Conservation (phyloP, 148 eudicot genomes). For the Suaeda aralocaspica region DNA sequence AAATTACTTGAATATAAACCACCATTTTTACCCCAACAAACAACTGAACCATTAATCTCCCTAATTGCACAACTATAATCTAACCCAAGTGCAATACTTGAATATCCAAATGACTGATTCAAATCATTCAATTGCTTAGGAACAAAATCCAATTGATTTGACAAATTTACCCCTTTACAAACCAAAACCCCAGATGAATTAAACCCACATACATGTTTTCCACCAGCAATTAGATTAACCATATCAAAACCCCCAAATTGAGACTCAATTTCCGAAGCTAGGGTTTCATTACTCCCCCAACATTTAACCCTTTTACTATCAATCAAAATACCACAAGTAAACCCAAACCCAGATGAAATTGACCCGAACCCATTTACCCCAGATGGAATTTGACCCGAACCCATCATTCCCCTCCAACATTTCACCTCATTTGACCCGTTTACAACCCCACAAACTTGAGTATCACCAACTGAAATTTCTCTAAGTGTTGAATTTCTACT, state of each 20-base stretch:
- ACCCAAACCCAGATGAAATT: conserved; percentile 74
- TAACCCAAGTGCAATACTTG: conserved; percentile 47
- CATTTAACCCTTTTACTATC: conserved; percentile 38
- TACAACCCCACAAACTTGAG: conserved; percentile 53
- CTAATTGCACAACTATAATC: conserved; percentile 64
- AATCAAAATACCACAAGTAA: conserved; percentile 61
- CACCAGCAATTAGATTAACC: conserved; percentile 50
- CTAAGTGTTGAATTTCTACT: conserved; percentile 21
- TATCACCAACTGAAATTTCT: conserved; percentile 51
- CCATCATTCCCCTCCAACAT: conserved; percentile 34
- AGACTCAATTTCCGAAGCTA: conserved; percentile 34
- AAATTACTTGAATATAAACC: conserved; percentile 39
- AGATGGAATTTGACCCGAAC: conserved; percentile 15
- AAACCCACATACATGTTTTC: conserved; percentile 71
- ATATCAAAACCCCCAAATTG: conserved; percentile 38
- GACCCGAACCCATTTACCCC: conserved; percentile 24
- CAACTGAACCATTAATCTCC: conserved; percentile 38
- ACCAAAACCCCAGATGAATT: conserved; percentile 39
- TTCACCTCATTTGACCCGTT: conserved; percentile 29
- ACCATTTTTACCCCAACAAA: conserved; percentile 75
- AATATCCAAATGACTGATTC: conserved; percentile 29
- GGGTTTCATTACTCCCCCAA: conserved; percentile 50
- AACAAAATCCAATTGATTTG: conserved; percentile 37
- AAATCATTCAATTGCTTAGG: conserved; percentile 32
- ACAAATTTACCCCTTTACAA: conserved; percentile 47